These are phyloP conservation scores for Umbilicus rupestris DNA, from an alignment of 164 flowering plant species.

Conservation along the genomic window DNA sequence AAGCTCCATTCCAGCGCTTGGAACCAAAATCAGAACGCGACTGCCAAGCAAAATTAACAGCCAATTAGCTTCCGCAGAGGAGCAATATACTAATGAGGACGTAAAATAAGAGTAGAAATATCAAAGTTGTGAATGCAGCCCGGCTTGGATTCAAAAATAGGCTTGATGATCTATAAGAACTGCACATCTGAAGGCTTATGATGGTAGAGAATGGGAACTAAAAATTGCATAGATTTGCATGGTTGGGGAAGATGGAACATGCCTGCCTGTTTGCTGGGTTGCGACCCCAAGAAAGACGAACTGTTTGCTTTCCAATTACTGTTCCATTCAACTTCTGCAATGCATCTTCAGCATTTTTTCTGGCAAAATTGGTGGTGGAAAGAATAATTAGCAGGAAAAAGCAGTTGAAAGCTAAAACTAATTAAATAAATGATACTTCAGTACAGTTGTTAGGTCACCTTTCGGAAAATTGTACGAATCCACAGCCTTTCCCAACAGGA, in stretches of 20 bases:
- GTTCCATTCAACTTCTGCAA: constrained; percentile 68
- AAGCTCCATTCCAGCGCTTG: constrained; percentile 12
- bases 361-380: constrained; percentile 11
- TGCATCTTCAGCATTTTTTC: constrained; percentile 79
- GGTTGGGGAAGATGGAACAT: not conserved
- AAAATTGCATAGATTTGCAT: not conserved
- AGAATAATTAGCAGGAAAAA: not conserved
- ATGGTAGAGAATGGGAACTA: not conserved
- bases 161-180: not conserved
- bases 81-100: not conserved
- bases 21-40: not conserved
- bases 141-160: not conserved
- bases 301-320: constrained; percentile 74
- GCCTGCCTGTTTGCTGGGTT: constrained; percentile 91
- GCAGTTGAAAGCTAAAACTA: not conserved
- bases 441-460: constrained; percentile 32
- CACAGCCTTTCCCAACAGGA: constrained; percentile 91
- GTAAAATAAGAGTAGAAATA: not conserved
- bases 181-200: not conserved
- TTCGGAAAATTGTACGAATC: constrained; percentile 89
- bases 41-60: not conserved
- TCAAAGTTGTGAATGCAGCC: not conserved
- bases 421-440: not conserved
- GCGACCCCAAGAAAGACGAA: constrained; percentile 96
- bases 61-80: not conserved